These are phyloP conservation scores for Daucus carota DNA, from an alignment of 129 eudicot genomes.

Conservation along the genomic window DH1_v3.0 NC_030387.2:431501-432000, in stretches of 20 bases:
- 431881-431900: not conserved
- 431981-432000: not conserved
- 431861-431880: not conserved
- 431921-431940: not conserved
- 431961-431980: not conserved
- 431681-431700: not conserved
- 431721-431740: not conserved
- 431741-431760: not conserved
- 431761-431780: not conserved
- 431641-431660: not conserved
- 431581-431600: not conserved
- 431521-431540: not conserved
- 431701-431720: not conserved
- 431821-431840: not conserved
- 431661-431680: not conserved
- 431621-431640: not conserved
- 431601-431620: not conserved
- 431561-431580: not conserved
- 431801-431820: not conserved
- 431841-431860: not conserved
- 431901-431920: not conserved
- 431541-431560: too few relatives aligned
- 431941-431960: slow-evolving; percentile 1
- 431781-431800: not conserved
- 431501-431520: too few relatives aligned